Evolutionary conservation across 2,329 filamentous ascomycete species (phyloP), one percentile per base, ranked within the genome.

Genomic region (Aureobasidium namibiae): DNA sequence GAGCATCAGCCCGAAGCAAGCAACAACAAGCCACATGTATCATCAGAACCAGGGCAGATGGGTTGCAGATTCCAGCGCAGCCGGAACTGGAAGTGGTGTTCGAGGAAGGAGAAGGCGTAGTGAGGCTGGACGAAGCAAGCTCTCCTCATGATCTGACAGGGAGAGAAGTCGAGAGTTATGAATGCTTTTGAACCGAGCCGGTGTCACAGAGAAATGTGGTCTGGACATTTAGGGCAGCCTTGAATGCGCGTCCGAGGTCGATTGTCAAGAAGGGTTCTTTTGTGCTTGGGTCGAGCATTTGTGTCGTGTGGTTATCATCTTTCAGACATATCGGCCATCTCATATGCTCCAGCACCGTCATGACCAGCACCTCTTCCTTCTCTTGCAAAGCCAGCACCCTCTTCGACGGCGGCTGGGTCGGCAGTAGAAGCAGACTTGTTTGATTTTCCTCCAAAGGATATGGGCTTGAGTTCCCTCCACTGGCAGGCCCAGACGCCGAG

Each of bases 401-500:
- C 72, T 48, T 73, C 74, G 24, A 65, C 60, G 57, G 59, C 64
- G 9, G 63, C 56, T 18, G 62, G 62, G 21, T 44, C 65, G 49
- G 54, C 59, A 21, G 53, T 59, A 23, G 53, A 53, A 2, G 66
- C 59, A 44, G 62, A 48, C 34, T 63, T 63, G 61, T 69, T 69
- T 8, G 68, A 66, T 45, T 74, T 77, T 2, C 87, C 87, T 21
- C 90, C 90, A 69, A 97, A 96, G 61, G 83, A 87, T 66, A 97
- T 95, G 11, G 94, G 92, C 68, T 85, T 82, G 59, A 99, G 76
- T 74, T 99, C 94, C 62, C 92, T 82, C 79, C 91, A 95, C 68
- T 87, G 90, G 70, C 92, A 97, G 3, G 87, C 89, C 89, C 92
- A 97, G 38, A 95, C 87, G 4, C 90, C 92, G 1, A 94, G 77